phyloP scores from a whole-genome alignment of 768 basidiomycete species.

The Leccinum rimulosum region DNA sequence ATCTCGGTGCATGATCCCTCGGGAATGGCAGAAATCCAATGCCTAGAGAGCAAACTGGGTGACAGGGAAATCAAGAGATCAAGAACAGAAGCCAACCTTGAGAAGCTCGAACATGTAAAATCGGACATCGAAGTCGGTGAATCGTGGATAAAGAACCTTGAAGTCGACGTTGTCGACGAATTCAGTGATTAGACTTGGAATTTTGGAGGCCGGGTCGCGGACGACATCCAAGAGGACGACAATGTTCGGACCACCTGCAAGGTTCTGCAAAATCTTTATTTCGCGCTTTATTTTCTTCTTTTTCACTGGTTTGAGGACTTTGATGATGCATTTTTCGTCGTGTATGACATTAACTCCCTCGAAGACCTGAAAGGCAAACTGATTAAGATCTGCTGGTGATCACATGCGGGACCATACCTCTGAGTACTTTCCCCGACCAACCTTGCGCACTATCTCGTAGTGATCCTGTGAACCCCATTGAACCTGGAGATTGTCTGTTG shows the following conservation, averaged over 20 bases:
- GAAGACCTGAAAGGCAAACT: conserved; percentile 59
- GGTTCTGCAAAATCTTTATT: conserved; percentile 96
- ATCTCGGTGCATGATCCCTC: conserved; percentile 98
- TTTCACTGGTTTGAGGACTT: conserved; percentile 98
- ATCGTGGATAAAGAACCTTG: conserved; percentile 93
- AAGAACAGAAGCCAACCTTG: conserved; percentile 52
- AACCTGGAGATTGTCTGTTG: conserved; percentile 89
- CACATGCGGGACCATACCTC: conserved; percentile 53
- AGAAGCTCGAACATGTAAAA: conserved; percentile 97
- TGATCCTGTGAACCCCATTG: conserved; percentile 97
- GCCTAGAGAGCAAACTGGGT: conserved; percentile 48
- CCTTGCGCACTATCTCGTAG: conserved; percentile 96
- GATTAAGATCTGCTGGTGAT: conserved; percentile 16
- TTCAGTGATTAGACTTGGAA: conserved; percentile 95
- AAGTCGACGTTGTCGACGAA: conserved; percentile 98
- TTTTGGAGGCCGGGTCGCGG: conserved; percentile 93
- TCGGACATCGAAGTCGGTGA: conserved; percentile 93
- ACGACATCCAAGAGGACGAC: conserved; percentile 94
- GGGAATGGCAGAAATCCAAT: conserved; percentile 96
- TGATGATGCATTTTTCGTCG: conserved; percentile 96
- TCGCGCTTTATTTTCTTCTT: conserved; percentile 99
- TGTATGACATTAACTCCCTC: conserved; percentile 90
- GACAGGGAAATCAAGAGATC: conserved; percentile 3
- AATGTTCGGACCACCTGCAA: conserved; percentile 94
- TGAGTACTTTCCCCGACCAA: conserved; percentile 93